Evolutionary conservation across 768 basidiomycete species (phyloP), one percentile per base, ranked within the genome.

Genomic region (Neoboletus subvelutipes): DNA sequence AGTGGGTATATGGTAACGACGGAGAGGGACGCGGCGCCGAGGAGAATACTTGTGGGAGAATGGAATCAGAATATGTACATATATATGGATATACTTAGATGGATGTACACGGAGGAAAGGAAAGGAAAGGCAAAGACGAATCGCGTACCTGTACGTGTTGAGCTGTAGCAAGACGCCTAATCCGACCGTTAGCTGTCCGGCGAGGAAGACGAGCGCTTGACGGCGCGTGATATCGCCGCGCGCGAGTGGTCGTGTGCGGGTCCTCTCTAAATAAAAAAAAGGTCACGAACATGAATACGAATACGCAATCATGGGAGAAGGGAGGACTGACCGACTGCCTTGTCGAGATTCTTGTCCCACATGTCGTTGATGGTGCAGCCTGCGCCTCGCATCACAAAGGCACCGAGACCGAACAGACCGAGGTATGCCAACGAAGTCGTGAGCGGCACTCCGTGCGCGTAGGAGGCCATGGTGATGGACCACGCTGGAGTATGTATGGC

Each of bases 281-380:
- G 13, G 26, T 50, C 17, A 39, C 46, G 57, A 15, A 5, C 33
- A 56, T 45, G 24, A 29, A 24, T 26, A 36, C 45, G 24, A 29
- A 24, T 26, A 36, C 28, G 15, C 13, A 9, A 3, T 13, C 22
- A 3, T 5, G n/a, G 36, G 20, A 9, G 18, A n/a, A 28, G 4
- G 4, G 15, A 24, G 11, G 33, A 55, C 72, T 57, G 67, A 94
- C 95, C 94, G 48, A 98, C 97, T 39, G 87, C 86, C 68, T 85
- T 86, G 78, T 99, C 97, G 45, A 97, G 83, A 58, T 92, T 85
- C 60, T 80, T 81, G 73, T 99, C 97, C 96, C 97, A 98, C 86
- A 99, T 86, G 69, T 99, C 97, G 71, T 99, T 99, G 64, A 99
- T 96, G 3, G 93, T 98, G 73, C 97, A 99, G 4, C 97, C 97